Conservation (phyloP, 1,139 yeast genomes). For the Kluyveromyces sp. region DNA sequence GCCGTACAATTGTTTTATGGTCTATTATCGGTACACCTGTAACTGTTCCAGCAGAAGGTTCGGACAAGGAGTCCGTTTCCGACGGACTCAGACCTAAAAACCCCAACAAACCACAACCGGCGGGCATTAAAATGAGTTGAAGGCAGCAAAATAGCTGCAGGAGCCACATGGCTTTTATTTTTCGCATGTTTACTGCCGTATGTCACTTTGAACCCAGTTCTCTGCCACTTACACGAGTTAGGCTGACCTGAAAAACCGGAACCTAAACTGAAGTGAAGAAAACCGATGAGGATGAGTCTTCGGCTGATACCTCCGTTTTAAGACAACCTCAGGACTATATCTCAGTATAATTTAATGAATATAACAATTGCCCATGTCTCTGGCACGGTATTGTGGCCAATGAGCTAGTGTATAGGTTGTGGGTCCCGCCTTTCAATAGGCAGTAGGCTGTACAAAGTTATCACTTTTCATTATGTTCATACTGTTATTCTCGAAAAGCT, state of each 20-base stretch:
- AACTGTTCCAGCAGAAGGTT: background rate
- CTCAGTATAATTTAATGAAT: background rate
- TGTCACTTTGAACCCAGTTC: background rate
- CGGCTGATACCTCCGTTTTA: background rate
- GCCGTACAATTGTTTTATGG: conserved; percentile 1
- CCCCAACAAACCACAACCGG: background rate
- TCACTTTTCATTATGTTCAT: no score
- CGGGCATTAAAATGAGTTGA: background rate
- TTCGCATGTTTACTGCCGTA: background rate
- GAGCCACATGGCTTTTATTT: background rate
- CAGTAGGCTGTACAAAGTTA: no score
- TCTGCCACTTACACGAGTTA: background rate
- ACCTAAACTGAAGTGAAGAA: background rate
- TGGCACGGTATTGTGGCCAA: background rate
- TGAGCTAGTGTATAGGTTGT: background rate
- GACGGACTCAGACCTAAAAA: background rate
- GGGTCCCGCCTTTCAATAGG: no score
- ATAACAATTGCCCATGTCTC: background rate
- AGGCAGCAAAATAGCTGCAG: background rate
- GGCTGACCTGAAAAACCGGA: background rate
- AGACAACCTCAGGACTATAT: background rate
- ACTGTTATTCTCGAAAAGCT: no score
- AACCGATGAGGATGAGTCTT: background rate
- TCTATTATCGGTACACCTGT: conserved; percentile 2
- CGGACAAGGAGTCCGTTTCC: background rate